Percentiles rank a stretch among this genome's conserved stretches.
These are phyloP conservation scores for Nicotiana benthamiana DNA, from an alignment of 257 asterid genomes.

Conservation along the genomic window DNA sequence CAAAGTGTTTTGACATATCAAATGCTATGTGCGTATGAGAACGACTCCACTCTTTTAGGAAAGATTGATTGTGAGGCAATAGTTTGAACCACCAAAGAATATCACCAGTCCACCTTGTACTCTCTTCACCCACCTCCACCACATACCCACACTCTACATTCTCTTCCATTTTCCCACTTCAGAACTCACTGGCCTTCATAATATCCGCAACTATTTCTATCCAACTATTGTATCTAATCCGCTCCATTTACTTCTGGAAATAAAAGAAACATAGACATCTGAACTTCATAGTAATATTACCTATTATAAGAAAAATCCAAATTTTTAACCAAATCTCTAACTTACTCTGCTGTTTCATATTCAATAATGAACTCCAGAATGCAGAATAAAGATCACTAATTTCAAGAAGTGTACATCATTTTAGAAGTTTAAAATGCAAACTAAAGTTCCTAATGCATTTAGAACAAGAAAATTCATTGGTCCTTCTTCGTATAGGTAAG, in stretches of 20 bases:
- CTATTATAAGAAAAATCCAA: neutral
- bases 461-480: neutral
- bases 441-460: neutral
- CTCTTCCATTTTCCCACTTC: neutral
- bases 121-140: conserved; percentile 2
- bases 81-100: neutral
- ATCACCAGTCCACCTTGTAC: neutral
- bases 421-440: neutral
- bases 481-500: neutral
- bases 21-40: neutral
- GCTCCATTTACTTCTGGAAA: neutral
- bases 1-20: neutral
- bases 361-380: neutral
- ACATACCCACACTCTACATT: neutral
- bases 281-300: neutral
- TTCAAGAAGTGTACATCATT: neutral
- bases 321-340: neutral
- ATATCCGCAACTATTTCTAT: neutral
- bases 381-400: neutral
- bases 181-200: neutral
- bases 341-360: neutral
- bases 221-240: neutral
- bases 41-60: neutral
- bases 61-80: neutral
- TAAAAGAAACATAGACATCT: neutral